Evolutionary conservation across 2,329 filamentous ascomycete genomes (phyloP), one percentile per base, ranked within the genome.

Genomic region (Chaetomium strumarium): DNA sequence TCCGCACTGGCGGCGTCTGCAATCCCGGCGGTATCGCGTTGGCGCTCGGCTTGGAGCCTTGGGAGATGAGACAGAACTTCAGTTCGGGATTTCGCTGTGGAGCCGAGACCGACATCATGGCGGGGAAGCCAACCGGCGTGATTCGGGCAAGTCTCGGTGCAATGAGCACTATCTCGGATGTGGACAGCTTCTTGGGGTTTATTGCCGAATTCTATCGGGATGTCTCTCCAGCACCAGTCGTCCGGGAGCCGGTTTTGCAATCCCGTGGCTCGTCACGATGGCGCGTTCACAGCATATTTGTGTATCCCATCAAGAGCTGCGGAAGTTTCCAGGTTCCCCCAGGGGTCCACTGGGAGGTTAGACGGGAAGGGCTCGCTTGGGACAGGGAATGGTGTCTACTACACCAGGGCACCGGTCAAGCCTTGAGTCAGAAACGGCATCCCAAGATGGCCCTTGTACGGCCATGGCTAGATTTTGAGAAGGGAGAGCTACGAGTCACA

Each of bases 331-430:
- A 74, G 34, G 75, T 97, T 30, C 85, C 90, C 1, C 56, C 70
- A 0, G 77, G 74, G 2, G 72, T 71, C 8, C 65, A 75, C 13
- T 99, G 93, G 93, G 83, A 88, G 61, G 77, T 97, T 17, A 81
- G 80, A 51, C 75, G 79, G 8, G 90, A 96, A 70, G 93, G 93
- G 0, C 75, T 99, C 2, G 86, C 84, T 9, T 97, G 92, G 90
- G 93, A 99, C 67, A 80, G 93, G 56, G 92, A 97, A 72, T 99
- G 93, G 92, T 97, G 92, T 69, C 74, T 99, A 17, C 77, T 99
- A 13, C 91, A 96, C 66, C 80, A 84, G 64, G 90, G 89, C 40
- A 95, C 91, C 1, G 87, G 89, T 0, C 83, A 85, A 61, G 90
- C 86, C 6, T 73, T 99, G 49, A 96, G 82, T 65, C 92, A 97